A percentile compares a stretch with the other conserved stretches of the same genome.
Evolutionary conservation across 140 eudicot genomes (phyloP).

Genomic region (Oenanthe javanica): DNA sequence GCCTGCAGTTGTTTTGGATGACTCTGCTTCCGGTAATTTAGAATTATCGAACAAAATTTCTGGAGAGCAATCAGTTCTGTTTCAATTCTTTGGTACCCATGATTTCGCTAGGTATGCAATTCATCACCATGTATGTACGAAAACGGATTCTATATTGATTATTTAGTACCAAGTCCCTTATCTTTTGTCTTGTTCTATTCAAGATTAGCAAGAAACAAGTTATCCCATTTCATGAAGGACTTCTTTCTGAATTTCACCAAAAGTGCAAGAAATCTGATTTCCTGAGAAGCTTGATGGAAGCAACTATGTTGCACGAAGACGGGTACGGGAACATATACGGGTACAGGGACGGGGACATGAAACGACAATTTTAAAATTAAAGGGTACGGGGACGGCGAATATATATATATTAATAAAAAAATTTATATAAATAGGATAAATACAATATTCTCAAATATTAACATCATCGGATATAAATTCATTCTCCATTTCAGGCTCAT

Average conservation of each 20-base stretch:
- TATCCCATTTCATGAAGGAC: conserved; percentile 76
- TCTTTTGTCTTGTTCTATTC: conserved; percentile 25
- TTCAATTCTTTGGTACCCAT: conserved; percentile 94
- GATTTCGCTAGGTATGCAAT: conserved; percentile 79
- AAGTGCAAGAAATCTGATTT: conserved; percentile 80
- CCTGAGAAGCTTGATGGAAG: conserved; percentile 75
- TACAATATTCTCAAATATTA: too few species aligned
- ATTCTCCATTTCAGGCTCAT: too few species aligned
- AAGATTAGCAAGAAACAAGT: conserved; percentile 74
- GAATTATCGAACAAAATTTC: conserved; percentile 53
- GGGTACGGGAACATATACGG: too few species aligned
- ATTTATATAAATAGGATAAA: too few species aligned
- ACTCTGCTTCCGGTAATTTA: conserved; percentile 47
- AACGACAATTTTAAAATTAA: too few species aligned
- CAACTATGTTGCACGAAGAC: too few species aligned
- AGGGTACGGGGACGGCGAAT: too few species aligned
- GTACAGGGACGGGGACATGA: too few species aligned
- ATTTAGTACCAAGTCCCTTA: conserved; percentile 11
- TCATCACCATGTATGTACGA: background rate
- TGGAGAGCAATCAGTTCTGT: conserved; percentile 76
- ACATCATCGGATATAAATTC: too few species aligned
- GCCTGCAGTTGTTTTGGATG: conserved; percentile 90
- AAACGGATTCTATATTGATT: conserved; percentile 1
- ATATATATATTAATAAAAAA: too few species aligned
- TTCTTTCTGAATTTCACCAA: conserved; percentile 60